phyloP scores from a whole-genome alignment of 2,329 filamentous ascomycete species.

The Xylaria sp. region DNA sequence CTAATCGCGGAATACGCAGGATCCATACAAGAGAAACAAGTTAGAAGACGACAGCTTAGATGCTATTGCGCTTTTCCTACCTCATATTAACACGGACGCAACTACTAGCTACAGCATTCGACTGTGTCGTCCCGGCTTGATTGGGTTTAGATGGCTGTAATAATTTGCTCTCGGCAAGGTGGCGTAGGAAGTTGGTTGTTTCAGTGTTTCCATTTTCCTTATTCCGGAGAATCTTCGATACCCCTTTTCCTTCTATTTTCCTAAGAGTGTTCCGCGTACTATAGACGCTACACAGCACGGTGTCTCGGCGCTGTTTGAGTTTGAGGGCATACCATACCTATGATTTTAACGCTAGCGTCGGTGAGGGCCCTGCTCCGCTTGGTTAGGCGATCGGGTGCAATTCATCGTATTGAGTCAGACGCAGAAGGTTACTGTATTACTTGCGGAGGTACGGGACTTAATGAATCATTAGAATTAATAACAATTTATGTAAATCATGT shows the following conservation, averaged over 20 bases:
- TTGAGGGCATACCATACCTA: background rate
- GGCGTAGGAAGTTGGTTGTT: background rate
- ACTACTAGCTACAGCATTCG: too few species aligned
- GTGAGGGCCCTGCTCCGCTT: too few species aligned
- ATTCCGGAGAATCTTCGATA: slow-evolving; percentile 17
- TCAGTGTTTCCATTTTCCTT: background rate
- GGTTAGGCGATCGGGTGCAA: too few species aligned
- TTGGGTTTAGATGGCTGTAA: background rate
- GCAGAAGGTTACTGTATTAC: background rate
- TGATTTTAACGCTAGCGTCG: background rate
- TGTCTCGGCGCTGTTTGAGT: slow-evolving; percentile 11
- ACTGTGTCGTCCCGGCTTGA: background rate
- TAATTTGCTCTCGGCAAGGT: background rate
- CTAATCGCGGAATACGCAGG: background rate
- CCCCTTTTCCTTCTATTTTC: slow-evolving; percentile 14
- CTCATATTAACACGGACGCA: too few species aligned
- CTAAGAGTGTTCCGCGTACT: background rate
- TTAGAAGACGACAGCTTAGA: background rate
- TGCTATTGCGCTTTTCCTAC: too few species aligned
- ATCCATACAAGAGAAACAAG: background rate
- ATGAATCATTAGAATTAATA: background rate
- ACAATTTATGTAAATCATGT: too few species aligned
- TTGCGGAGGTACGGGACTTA: background rate
- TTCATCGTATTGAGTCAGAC: too few species aligned
- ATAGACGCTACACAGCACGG: slow-evolving; percentile 9